These are phyloP conservation scores for Cyberlindnera mississippiensis DNA, from an alignment of 805 yeast species.

Conservation along the genomic window DNA sequence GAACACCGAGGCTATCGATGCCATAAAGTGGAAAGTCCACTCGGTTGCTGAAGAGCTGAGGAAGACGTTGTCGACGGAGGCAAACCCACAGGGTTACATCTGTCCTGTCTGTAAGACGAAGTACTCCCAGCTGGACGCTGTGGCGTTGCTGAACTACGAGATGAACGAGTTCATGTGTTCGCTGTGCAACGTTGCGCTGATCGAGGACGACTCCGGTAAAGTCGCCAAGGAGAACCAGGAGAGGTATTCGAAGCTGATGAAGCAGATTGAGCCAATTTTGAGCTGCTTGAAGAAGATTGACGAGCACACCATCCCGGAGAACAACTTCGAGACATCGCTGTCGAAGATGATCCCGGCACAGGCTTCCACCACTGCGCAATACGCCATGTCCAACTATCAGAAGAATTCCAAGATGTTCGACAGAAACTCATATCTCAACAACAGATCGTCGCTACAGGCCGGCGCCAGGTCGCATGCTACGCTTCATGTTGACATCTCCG, in stretches of 20 bases:
- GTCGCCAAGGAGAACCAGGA: constrained; percentile 80
- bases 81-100: constrained; percentile 90
- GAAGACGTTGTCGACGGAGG: constrained; percentile 77
- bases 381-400: constrained; percentile 51
- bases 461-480: constrained; percentile 75
- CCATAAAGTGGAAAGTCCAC: constrained; percentile 95
- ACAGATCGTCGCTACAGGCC: constrained; percentile 42
- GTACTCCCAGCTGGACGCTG: constrained; percentile 83
- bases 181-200: constrained; percentile 68
- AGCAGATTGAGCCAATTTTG: constrained; percentile 84
- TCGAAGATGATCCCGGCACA: constrained; percentile 83
- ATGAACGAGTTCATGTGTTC: constrained; percentile 80
- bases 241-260: constrained; percentile 78
- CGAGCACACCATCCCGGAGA: constrained; percentile 76
- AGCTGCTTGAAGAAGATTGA: constrained; percentile 78
- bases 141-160: constrained; percentile 75
- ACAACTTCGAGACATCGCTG: constrained; percentile 82
- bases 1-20: constrained; percentile 89
- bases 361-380: constrained; percentile 63
- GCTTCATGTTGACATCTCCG: constrained; percentile 81
- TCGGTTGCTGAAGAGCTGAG: constrained; percentile 73
- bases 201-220: constrained; percentile 85
- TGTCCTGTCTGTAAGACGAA: constrained; percentile 83
- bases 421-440: constrained; percentile 33
- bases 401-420: constrained; percentile 42